A percentile compares a stretch with the other conserved stretches of the same genome.
These are phyloP conservation scores for Xylaria grammica DNA, from an alignment of 495 filamentous ascomycete genomes.

Conservation along the genomic window DNA sequence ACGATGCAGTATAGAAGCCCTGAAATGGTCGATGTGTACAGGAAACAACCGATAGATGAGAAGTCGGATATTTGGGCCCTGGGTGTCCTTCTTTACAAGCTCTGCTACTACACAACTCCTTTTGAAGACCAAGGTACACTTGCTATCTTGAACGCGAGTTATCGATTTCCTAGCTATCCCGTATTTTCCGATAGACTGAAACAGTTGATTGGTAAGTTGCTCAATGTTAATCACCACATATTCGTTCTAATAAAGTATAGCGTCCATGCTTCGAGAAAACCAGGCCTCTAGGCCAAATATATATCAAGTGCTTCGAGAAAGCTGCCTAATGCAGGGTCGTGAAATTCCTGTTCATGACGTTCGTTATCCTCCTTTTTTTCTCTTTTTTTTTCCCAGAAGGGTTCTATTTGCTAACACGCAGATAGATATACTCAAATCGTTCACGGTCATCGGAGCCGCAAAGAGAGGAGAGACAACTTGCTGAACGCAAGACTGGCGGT, in stretches of 20 bases:
- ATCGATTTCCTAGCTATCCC: conserved; percentile 88
- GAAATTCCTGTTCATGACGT: conserved; percentile 93
- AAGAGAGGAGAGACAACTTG: conserved; percentile 28
- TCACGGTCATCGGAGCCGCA: conserved; percentile 48
- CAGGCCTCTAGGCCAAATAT: conserved; percentile 87
- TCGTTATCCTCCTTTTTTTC: conserved; percentile 37
- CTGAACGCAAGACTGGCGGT: conserved; percentile 40
- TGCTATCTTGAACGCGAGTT: conserved; percentile 96
- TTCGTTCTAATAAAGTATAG: conserved; percentile 56
- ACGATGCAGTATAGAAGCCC: conserved; percentile 97
- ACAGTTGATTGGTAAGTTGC: conserved; percentile 80
- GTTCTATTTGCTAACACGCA: conserved; percentile 23
- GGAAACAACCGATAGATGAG: conserved; percentile 96
- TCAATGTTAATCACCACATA: neutral
- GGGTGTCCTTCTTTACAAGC: conserved; percentile 93
- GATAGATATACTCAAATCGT: conserved; percentile 80
- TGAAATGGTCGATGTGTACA: conserved; percentile 98
- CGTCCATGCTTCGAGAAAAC: conserved; percentile 87
- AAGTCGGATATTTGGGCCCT: conserved; percentile 99
- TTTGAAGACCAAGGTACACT: conserved; percentile 98
- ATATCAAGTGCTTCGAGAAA: conserved; percentile 86
- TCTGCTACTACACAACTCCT: conserved; percentile 98
- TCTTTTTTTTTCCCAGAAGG: no score
- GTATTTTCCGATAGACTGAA: conserved; percentile 88
- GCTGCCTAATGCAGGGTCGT: conserved; percentile 84